Base-by-base conservation (phyloP, 2,329 filamentous ascomycete genomes). In the Fusarium coffeatum region DNA sequence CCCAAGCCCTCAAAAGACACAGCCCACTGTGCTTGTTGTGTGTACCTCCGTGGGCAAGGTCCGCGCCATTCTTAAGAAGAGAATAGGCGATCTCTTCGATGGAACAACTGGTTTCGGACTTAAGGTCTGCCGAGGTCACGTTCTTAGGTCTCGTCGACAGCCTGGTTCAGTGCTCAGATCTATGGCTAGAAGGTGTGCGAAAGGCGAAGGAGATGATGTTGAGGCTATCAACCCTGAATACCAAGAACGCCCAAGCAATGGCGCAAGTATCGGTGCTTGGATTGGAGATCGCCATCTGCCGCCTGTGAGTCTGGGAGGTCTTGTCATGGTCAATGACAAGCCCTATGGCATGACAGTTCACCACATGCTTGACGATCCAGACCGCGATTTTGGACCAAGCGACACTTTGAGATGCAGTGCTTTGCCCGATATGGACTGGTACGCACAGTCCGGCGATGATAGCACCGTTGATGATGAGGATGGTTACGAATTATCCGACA, bases 271-370 rank as follows among this genome's bases (percentile, higher is more conserved):
- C 63, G 95, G 95, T 9, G 94, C 94, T 1, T 98, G 93, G 84
- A 90, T 93, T 53, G 92, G 92, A 60, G 89, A 94, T 69, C 90
- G 92, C 46, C 95, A 98, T 76, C 84, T 98, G 5, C 94, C 94
- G 8, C 93, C 95, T 3, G 95, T 97, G 5, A 97, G 93, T 32
- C 94, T 97, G 72, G 95, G 95, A 15, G 95, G 95, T 11, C 86
- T 97, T 6, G 89, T 98, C 42, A 83, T 96, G 32, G 89, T 98
- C 3, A 94, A 98, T 76, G 89, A 92, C 58, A 90, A 92, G 78
- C 89, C 93, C 0, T 96, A 94, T 75, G 95, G 95, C 15, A 96
- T 98, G 93, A 98, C 93, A 23, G 95, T 98, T 0, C 95, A 98
- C 76, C 95, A 98, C 79, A 95, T 98, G 89, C 88, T 98, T 4